Conservation (phyloP, 257 asterid genomes). For the Ophiorrhiza pumila region DNA sequence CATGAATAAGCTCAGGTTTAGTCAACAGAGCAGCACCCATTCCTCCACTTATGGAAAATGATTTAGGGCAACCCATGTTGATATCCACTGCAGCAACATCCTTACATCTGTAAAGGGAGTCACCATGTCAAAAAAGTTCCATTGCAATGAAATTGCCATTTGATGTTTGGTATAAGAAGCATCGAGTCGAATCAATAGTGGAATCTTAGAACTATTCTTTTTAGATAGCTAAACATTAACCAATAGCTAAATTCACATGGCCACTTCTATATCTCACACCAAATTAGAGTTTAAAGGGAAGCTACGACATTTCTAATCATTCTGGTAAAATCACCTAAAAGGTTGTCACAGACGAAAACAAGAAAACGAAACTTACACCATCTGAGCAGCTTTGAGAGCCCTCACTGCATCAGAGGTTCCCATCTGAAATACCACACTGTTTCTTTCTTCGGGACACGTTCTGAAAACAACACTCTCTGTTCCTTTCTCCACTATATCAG, state of each 20-base stretch:
- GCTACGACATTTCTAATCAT: neutral
- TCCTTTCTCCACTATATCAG: conserved; percentile 86
- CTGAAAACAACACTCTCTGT: conserved; percentile 66
- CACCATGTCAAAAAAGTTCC: neutral
- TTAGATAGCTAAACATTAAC: neutral
- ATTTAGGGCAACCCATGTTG: conserved; percentile 96
- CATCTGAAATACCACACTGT: conserved; percentile 79
- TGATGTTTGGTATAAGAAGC: neutral
- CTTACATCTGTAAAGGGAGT: conserved; percentile 54
- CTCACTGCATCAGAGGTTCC: conserved; percentile 91
- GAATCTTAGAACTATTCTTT: neutral
- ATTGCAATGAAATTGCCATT: neutral
- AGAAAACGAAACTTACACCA: conserved; percentile 50
- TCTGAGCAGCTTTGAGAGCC: conserved; percentile 83
- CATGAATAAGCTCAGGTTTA: conserved; percentile 92
- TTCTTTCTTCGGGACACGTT: conserved; percentile 76
- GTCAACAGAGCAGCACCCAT: conserved; percentile 94
- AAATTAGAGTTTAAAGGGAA: neutral
- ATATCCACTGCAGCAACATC: conserved; percentile 92
- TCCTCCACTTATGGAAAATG: conserved; percentile 93
- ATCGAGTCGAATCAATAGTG: neutral
- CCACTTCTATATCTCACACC: neutral
- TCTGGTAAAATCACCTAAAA: neutral
- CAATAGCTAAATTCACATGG: neutral
- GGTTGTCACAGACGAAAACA: neutral